Conservation (phyloP, 2,329 filamentous ascomycete genomes). For the Cordyceps pruinosa region DNA sequence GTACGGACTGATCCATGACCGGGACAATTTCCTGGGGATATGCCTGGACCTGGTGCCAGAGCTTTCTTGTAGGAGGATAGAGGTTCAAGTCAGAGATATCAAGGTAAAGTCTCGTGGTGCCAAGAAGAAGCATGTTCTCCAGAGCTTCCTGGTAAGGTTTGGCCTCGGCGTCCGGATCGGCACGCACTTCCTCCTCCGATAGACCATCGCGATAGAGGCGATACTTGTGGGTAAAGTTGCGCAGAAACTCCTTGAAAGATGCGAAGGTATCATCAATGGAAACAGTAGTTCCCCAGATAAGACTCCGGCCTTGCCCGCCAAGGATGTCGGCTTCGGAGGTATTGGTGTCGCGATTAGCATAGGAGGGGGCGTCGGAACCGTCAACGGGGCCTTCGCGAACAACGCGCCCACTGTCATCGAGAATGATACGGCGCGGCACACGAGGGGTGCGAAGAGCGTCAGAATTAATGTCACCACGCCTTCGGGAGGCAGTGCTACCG, state of each 20-base stretch:
- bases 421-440: constrained; percentile 46
- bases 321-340: constrained; percentile 88
- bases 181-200: constrained; percentile 65
- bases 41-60: constrained; percentile 90
- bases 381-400: constrained; percentile 44
- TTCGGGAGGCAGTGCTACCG: constrained; percentile 44
- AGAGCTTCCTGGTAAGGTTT: constrained; percentile 81
- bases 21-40: constrained; percentile 96
- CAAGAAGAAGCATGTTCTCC: constrained; percentile 84
- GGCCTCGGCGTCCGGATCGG: constrained; percentile 63
- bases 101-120: constrained; percentile 76
- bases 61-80: constrained; percentile 84
- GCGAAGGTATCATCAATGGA: constrained; percentile 85
- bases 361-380: constrained; percentile 54
- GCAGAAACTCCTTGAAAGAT: constrained; percentile 84
- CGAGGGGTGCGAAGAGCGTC: constrained; percentile 57
- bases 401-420: constrained; percentile 53
- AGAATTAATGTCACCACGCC: constrained; percentile 82
- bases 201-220: constrained; percentile 86
- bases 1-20: constrained; percentile 89
- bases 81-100: constrained; percentile 85
- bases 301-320: constrained; percentile 70
- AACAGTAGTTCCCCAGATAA: constrained; percentile 97
- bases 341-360: constrained; percentile 62
- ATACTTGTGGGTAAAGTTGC: constrained; percentile 89